Percentiles rank a stretch among this genome's conserved stretches.
Evolutionary conservation across 2,329 filamentous ascomycete genomes (phyloP).

Genomic region (Verticillium klebahnii): DNA sequence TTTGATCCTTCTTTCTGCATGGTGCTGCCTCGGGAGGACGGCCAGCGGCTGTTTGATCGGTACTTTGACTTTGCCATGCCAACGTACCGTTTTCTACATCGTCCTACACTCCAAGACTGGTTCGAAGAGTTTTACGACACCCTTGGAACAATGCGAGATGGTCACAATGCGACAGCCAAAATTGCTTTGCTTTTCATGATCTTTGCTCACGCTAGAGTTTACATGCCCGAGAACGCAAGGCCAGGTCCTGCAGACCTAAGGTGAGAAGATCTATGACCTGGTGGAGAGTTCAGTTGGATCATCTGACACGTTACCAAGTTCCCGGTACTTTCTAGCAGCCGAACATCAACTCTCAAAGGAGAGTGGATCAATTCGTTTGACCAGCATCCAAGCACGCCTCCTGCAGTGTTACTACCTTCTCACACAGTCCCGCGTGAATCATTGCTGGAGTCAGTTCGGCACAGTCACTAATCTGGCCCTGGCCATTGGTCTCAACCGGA

Average conservation of each 20-base stretch:
- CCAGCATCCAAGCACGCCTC: conserved; percentile 35
- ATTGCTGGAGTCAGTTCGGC: conserved; percentile 42
- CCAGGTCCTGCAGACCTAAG: conserved; percentile 8
- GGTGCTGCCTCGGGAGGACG: conserved; percentile 33
- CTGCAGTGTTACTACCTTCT: conserved; percentile 39
- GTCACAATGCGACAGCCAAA: conserved; percentile 17
- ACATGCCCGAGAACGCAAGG: conserved; percentile 16
- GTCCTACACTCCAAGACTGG: conserved; percentile 45
- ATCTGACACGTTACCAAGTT: conserved; percentile 13
- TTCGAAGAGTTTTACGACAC: conserved; percentile 36
- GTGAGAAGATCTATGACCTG: neutral
- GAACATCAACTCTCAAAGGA: conserved; percentile 33
- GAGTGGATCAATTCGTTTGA: conserved; percentile 29
- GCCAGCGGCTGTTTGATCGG: conserved; percentile 34
- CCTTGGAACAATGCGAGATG: conserved; percentile 20
- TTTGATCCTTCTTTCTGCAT: conserved; percentile 30
- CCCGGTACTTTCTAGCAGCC: conserved; percentile 26
- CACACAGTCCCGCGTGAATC: conserved; percentile 39
- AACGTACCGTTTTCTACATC: conserved; percentile 50
- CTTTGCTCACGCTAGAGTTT: conserved; percentile 45
- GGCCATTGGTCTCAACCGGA: conserved; percentile 34
- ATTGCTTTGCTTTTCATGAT: conserved; percentile 43
- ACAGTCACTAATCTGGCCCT: conserved; percentile 32
- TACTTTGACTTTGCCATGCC: conserved; percentile 56
- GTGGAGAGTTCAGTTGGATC: neutral